Base-by-base conservation (phyloP, 2,329 filamentous ascomycete genomes). In the Pestalotiopsis sp. region DNA sequence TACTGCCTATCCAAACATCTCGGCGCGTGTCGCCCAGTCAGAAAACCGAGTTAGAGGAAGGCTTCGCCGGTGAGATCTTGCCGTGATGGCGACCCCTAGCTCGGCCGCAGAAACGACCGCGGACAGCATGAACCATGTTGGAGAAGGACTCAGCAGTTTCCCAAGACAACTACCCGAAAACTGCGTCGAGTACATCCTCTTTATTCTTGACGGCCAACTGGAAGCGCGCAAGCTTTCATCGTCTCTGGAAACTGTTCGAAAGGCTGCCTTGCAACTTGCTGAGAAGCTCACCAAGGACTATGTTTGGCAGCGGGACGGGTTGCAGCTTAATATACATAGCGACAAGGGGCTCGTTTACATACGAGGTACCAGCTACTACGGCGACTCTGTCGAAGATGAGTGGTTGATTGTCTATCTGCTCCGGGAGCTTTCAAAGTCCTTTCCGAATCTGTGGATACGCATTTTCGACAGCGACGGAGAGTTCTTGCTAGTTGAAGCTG, bases 321-420 rank as follows among this genome's bases (percentile, higher is more conserved):
- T 99, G 71, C 86, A 85, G n/a, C 82, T 97, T 5, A 88, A 92
- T 20, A 84, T 84, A 75, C 91, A 84, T 80, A 91, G 81, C 66
- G 82, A 84, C 25, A 80, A 84, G 75, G 89, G 85, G 1, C 76
- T 89, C 9, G 77, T 84, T n/a, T 90, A 91, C 71, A 86, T 99
- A 5, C 87, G 89, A 71, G 95, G 95, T 23, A 84, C 86, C 65
- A 96, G 94, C 0, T 93, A 95, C 77, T 98, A 94, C 75, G 95
- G 95, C 9, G 97, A 99, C 80, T 96, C 94, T 0, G 91, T 98
- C 3, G 95, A 97, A 76, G 96, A 99, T 75, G 97, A 99, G 82
- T 99, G 96, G 97, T 87, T 98, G 5, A 91, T 98, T 69, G 95
- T 98, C 23, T 97, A 95, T 81, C 83, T 98, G 4, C 84, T 99